A percentile compares a stretch with the other conserved stretches of the same genome.
phyloP scores from a whole-genome alignment of 176 grass and related monocot genomes.

The Lolium multiflorum region DNA sequence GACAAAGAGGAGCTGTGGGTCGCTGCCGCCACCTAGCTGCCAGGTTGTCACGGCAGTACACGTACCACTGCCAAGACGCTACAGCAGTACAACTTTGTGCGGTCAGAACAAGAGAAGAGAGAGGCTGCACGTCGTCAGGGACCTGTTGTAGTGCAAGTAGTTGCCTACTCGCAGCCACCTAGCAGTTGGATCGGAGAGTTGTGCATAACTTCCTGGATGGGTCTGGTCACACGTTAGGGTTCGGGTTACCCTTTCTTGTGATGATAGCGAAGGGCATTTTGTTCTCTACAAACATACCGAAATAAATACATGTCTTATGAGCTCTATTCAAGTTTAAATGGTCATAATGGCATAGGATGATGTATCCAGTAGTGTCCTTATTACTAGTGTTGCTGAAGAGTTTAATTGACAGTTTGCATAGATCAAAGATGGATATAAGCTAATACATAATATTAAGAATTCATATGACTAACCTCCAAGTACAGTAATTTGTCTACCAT shows the following conservation, averaged over 20 bases:
- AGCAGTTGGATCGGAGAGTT: too few species aligned
- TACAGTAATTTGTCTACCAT: background rate
- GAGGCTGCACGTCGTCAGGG: too few species aligned
- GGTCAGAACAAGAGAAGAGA: too few species aligned
- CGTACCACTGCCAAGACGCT: too few species aligned
- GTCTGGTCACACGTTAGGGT: background rate
- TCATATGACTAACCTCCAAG: background rate
- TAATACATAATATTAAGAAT: background rate
- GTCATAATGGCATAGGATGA: background rate
- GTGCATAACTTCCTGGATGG: background rate
- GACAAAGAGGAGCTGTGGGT: too few species aligned
- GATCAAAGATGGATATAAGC: background rate
- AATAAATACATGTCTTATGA: background rate
- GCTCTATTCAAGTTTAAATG: background rate
- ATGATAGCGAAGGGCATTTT: background rate
- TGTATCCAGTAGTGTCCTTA: background rate
- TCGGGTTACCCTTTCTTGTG: background rate
- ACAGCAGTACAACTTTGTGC: too few species aligned
- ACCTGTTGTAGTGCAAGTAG: too few species aligned
- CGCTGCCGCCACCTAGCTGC: too few species aligned
- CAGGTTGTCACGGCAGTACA: too few species aligned
- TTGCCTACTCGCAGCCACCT: too few species aligned
- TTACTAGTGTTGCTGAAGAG: background rate
- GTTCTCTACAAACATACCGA: too few species aligned
- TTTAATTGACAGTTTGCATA: background rate